phyloP scores from a whole-genome alignment of 345 rosid genomes.

The Murraya paniculata region DNA sequence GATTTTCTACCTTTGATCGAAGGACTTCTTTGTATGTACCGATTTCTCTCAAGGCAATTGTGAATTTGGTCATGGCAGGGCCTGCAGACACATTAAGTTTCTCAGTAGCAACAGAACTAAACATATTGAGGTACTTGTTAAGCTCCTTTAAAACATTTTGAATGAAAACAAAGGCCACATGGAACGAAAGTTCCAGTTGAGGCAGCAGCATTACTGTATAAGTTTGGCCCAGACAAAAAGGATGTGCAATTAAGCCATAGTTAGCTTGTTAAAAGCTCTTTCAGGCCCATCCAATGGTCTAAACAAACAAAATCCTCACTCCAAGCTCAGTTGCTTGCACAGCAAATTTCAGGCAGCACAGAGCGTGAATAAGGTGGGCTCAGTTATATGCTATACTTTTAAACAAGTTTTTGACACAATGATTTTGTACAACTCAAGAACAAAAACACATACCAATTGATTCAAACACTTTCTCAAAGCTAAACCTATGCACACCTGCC shows the following conservation, averaged over 20 bases:
- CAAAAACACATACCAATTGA: neutral
- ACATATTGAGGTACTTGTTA: conserved; percentile 10
- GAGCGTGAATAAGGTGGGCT: neutral
- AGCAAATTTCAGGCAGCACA: conserved; percentile 1
- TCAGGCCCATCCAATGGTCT: neutral
- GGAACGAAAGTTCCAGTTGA: neutral
- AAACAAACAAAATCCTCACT: neutral
- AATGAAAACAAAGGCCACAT: neutral
- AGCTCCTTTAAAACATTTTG: neutral
- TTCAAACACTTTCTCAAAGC: neutral
- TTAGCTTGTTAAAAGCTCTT: conserved; percentile 7
- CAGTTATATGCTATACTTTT: neutral
- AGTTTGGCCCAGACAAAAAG: neutral
- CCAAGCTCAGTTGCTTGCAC: neutral
- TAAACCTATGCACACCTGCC: neutral
- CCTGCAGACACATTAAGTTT: conserved; percentile 32
- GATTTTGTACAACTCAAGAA: neutral
- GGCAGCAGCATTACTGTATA: neutral
- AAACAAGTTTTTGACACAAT: neutral
- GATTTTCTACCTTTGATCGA: conserved; percentile 59
- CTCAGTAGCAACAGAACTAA: conserved; percentile 8
- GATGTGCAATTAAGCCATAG: neutral
- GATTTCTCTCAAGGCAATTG: conserved; percentile 68
- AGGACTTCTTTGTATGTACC: conserved; percentile 78
- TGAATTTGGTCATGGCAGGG: conserved; percentile 70